A percentile compares a stretch with the other conserved stretches of the same genome.
These are phyloP conservation scores for Talaromyces sp. DNA, from an alignment of 2,329 filamentous ascomycete species.

Conservation along the genomic window DNA sequence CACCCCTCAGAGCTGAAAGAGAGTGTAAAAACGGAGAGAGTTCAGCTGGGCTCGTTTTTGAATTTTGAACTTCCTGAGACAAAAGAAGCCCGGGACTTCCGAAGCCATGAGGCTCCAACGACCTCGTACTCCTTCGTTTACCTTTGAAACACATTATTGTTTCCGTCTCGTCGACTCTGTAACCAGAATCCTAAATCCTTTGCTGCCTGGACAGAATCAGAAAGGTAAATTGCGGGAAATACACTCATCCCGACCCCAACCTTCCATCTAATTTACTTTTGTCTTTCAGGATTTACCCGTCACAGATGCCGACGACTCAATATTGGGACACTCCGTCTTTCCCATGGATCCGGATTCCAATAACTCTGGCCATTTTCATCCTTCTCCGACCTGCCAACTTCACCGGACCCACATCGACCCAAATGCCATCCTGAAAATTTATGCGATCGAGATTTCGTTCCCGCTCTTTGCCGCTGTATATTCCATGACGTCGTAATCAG, in stretches of 20 bases:
- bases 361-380: constrained; percentile 3
- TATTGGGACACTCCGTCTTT: constrained; percentile 10
- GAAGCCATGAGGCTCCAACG: neutral
- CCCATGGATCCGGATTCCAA: constrained; percentile 15
- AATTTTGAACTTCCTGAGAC: neutral
- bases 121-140: too few relatives aligned
- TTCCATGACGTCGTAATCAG: constrained; percentile 17
- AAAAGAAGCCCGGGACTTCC: neutral
- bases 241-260: constrained; percentile 11
- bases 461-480: neutral
- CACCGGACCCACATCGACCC: constrained; percentile 8
- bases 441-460: constrained; percentile 12
- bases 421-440: constrained; percentile 20
- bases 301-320: constrained; percentile 13
- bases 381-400: constrained; percentile 10
- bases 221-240: constrained; percentile 9
- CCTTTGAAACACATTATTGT: too few relatives aligned
- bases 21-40: neutral
- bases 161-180: too few relatives aligned
- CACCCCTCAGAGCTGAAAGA: neutral
- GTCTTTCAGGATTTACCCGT: neutral
- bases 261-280: neutral
- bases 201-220: neutral
- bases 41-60: neutral
- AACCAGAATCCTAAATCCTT: too few relatives aligned